Base-by-base conservation (phyloP, 139 green algal genomes). In the Zygnema circumcarinatum region DNA sequence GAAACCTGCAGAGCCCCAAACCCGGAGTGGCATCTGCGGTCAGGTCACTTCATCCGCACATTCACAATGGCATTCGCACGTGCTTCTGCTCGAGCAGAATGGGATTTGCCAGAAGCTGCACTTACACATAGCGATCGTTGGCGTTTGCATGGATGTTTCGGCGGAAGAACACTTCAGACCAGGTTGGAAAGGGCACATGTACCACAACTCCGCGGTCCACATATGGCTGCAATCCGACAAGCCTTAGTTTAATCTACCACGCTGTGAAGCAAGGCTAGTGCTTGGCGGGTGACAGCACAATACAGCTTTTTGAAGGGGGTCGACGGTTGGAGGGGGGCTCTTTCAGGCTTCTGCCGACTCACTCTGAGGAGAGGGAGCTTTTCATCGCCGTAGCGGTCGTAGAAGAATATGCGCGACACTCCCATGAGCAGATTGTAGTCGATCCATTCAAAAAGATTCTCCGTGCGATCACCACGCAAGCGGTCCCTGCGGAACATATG, bases 131-230 rank as follows among this genome's bases (percentile, higher is more conserved):
- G 47, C 7, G 47, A 62, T 62, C 16, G 16, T 16, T 62, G 47
- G 47, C 16, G 47, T 62, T 62, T 25, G 39, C 22, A 36, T 76
- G 52, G 20, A 36, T 68, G 2, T 2, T 29, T 16, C 76, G 33
- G 38, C 81, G 81, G 38, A 67, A 87, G 38, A 87, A 87, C 2
- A 87, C 81, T 38, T 87, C 81, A 47, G 40, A 74, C 81, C 81
- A 87, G 32, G 32, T 38, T 20, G 81, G 67, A 74, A 87, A 87
- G 20, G 81, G 81, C 67, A 87, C 56, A 74, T 87, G 67, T 31
- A 62, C 25, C 32, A 87, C 56, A 38, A 41, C 32, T 25, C 81
- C 81, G 11, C 67, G 31, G 21, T 87, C 3, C 7, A 62, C 68
- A 74, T 87, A 87, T 1, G 20, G 35, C 81, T 76, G 38, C 67